Evolutionary conservation across 2,329 filamentous ascomycete species (phyloP), one percentile per base, ranked within the genome.

Genomic region (Beauveria medogensis): DNA sequence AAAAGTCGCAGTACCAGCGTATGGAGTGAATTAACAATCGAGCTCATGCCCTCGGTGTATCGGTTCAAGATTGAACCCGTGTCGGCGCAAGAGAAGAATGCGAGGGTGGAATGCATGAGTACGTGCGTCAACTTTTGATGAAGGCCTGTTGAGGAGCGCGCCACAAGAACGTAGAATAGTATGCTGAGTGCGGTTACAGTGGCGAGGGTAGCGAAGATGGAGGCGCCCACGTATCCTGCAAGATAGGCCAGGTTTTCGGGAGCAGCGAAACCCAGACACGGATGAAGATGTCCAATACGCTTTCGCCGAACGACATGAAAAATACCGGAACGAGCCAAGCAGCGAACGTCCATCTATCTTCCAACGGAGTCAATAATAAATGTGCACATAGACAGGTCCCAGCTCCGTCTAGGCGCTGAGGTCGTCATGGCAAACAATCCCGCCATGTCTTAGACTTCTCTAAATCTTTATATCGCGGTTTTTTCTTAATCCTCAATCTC

Each of bases 11-110:
- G 63, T 30, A n/a, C 56, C 54, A 3, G 55, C 55, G 0, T 10
- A n/a, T 65, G 67, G 5, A 70, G 55, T 47, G 66, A 61, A 6
- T 59, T 62, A n/a, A 68, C 67, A 8, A 69, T 60, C 2, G 68
- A 24, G 26, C 65, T 65, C 14, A 70, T 66, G 10, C 56, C 52
- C 12, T 56, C 16, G 43, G 18, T 55, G 37, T 48, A 61, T 40
- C 52, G 47, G 14, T 56, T 61, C 18, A 51, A 22, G 5, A 44
- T 37, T 22, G 48, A 44, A 12, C 48, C 57, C 0, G 22, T 43
- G 16, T 59, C 40, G 12, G 48, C 24, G 3, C 22, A 46, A 10
- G 47, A 44, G 8, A 46, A 46, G 26, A 37, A 37, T 28, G 52
- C 20, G 16, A 26, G 28, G 4, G 40, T 43, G 16, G 18, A 30